Evolutionary conservation across 2,329 filamentous ascomycete genomes (phyloP), one percentile per base, ranked within the genome.

Genomic region (Alternaria viburni): DNA sequence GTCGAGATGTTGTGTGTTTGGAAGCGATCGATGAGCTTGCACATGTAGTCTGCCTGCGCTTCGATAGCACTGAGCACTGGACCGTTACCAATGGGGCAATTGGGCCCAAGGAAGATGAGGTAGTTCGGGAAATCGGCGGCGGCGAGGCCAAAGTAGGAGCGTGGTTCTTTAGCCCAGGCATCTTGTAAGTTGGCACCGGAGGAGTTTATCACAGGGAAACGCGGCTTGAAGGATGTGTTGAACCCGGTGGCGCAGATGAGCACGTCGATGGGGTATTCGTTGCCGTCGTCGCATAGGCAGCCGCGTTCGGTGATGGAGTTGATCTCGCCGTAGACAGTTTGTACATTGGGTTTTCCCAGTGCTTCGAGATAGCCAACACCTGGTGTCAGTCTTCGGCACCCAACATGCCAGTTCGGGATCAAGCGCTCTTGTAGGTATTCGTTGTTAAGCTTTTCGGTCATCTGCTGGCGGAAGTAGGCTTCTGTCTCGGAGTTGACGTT

Each of bases 11-110:
- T 81, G 69, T 85, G 77, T 3, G 81, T 84, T 70, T 86, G 82
- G 67, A 81, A 83, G 43, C 83, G 81, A 73, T 85, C 81, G 61
- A 87, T 81, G 43, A 85, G 70, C 65, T 84, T 82, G 66, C 82
- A 80, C 65, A 86, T 81, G 75, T 85, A 86, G 66, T 86, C 84
- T 5, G 81, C 82, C 61, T 85, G 80, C 55, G 79, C 77, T 66
- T 86, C 76, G 58, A 84, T 82, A 4, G 81, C 82, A 3, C 75
- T 79, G 5, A 84, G 74, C 0, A 83, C 78, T 0, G 79, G 77
- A 2, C 80, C 81, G 60, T 82, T 81, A 10, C 79, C 79, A 52
- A 82, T 80, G 5, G 81, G 80, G 52, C 76, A 79, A 65, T 82
- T 81, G 10, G 81, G 81, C 0, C 81, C 81, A 1, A 81, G 72